Conservation (phyloP, 2,329 filamentous ascomycete genomes). For the Aspergillus amoenus region DNA sequence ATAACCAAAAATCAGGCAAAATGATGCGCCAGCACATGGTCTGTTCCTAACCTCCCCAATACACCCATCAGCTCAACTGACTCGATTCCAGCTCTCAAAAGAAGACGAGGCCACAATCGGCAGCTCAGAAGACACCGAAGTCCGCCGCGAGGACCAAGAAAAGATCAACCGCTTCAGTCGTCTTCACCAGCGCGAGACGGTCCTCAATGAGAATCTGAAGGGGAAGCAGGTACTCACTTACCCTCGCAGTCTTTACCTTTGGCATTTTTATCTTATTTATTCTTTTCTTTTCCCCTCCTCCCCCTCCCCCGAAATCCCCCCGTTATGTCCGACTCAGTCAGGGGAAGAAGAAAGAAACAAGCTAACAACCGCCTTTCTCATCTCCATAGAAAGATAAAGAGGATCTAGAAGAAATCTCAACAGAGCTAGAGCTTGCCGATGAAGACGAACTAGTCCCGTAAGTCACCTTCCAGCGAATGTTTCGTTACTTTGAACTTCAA, state of each 20-base stretch:
- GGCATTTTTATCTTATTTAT: neutral
- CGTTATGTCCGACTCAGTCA: neutral
- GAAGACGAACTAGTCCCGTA: conserved; percentile 93
- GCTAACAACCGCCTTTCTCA: neutral
- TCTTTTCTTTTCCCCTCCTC: neutral
- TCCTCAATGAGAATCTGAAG: conserved; percentile 77
- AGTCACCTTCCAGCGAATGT: conserved; percentile 31
- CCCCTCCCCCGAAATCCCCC: neutral
- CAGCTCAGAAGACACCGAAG: conserved; percentile 76
- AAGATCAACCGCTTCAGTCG: conserved; percentile 98
- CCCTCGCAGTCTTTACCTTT: too few relatives aligned
- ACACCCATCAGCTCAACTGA: neutral
- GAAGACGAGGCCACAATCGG: conserved; percentile 78
- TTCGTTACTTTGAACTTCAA: neutral
- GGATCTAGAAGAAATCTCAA: conserved; percentile 88
- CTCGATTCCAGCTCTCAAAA: conserved; percentile 70
- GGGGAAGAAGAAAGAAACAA: neutral
- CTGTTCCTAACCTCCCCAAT: neutral
- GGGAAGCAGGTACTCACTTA: conserved; percentile 60
- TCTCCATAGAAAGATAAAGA: conserved; percentile 87
- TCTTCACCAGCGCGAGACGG: conserved; percentile 80
- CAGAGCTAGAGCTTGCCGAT: conserved; percentile 88
- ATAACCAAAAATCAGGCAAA: neutral
- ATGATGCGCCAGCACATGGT: conserved; percentile 5
- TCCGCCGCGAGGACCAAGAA: conserved; percentile 95